Base-by-base conservation (phyloP, 208 protist genomes). In the Leishmania gerbilli region DNA sequence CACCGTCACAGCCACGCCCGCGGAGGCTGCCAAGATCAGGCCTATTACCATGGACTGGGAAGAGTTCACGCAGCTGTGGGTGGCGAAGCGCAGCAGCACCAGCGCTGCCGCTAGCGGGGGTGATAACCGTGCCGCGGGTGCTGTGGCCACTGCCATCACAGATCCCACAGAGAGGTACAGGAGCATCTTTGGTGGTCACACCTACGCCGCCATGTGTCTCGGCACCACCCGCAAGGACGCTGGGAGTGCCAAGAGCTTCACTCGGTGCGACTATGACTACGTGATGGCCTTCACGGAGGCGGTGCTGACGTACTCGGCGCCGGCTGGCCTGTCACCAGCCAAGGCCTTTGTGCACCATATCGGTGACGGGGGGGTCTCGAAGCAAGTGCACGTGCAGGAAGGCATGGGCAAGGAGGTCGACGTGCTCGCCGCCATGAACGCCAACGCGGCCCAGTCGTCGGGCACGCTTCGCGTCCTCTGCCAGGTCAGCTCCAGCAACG, bases 221-320 rank as follows among this genome's bases (percentile, higher is more conserved):
- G 94, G 94, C 60, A 97, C 94, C 13, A 97, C 94, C 24, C 89
- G 90, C 24, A 87, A 84, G 31, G 94, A 97, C 71, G 94, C 94
- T 11, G 92, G 92, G 67, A 92, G 90, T 45, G 92, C 89, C 6
- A 84, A 85, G 49, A 69, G 74, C 6, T 97, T 97, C 79, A 84
- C 72, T 8, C 88, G 88, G 3, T 92, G 90, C 71, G 94, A 97
- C 78, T 95, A 91, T 81, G 89, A 93, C 74, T 96, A 95, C 81
- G 90, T 90, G 79, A 84, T 93, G 13, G 86, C 84, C 58, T 94
- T 95, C 76, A 89, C 89, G 7, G 86, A 95, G 84, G 87, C 90
- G 40, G 47, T 95, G 77, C 74, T 91, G 24, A 49, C 71, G 67
- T 94, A 87, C 82, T 93, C 90, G 40, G 87, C 82, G 37, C 77